phyloP scores from a whole-genome alignment of 768 basidiomycete species.

The Tricholoma sp. region DNA sequence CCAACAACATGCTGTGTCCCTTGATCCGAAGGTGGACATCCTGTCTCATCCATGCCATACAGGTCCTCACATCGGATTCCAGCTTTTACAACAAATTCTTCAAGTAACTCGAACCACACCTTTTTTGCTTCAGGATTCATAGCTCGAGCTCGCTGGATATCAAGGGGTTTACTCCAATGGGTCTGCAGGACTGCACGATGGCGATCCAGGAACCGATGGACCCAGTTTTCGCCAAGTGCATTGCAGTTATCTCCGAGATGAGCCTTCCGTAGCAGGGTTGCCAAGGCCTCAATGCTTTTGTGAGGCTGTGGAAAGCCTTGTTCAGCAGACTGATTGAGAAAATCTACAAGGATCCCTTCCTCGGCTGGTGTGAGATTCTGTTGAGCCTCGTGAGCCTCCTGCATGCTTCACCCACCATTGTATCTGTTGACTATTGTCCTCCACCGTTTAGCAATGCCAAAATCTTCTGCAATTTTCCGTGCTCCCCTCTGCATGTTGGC shows the following conservation, averaged over 20 bases:
- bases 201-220: conserved; percentile 19
- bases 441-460: conserved; percentile 14
- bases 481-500: background rate
- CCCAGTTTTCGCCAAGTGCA: conserved; percentile 22
- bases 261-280: conserved; percentile 21
- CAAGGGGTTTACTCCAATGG: conserved; percentile 28
- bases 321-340: conserved; percentile 22
- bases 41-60: conserved; percentile 37
- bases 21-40: conserved; percentile 17
- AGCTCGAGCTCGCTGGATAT: conserved; percentile 20
- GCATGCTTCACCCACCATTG: background rate
- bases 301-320: conserved; percentile 19
- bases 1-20: background rate
- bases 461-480: conserved; percentile 12
- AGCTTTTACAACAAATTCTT: background rate
- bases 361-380: conserved; percentile 20
- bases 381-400: conserved; percentile 10
- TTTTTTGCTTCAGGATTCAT: conserved; percentile 14
- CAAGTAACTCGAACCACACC: too few species aligned
- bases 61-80: conserved; percentile 18
- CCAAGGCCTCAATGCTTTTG: conserved; percentile 15
- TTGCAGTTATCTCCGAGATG: conserved; percentile 8
- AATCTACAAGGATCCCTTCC: conserved; percentile 25
- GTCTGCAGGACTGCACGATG: conserved; percentile 25
- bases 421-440: conserved; percentile 14